These are phyloP conservation scores for Wallacemonas sp. DNA, from an alignment of 208 protist species.

Conservation along the genomic window DNA sequence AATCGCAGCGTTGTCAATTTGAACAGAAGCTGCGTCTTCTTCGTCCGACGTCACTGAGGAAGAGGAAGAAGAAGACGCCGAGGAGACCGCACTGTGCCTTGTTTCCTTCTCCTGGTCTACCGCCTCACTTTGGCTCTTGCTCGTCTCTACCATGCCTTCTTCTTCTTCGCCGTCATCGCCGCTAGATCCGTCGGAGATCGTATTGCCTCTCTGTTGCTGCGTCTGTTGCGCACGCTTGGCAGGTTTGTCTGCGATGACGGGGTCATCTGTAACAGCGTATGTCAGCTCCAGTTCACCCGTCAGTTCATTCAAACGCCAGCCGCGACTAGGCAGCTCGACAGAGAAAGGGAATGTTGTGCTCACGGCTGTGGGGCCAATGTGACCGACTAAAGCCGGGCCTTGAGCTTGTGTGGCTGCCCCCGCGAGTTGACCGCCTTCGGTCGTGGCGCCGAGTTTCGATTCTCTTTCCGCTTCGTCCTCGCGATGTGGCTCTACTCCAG, in stretches of 20 bases:
- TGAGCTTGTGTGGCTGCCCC: background rate
- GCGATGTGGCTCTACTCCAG: background rate
- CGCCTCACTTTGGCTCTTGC: too few relatives aligned
- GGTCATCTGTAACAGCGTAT: too few relatives aligned
- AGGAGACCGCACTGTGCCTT: too few relatives aligned
- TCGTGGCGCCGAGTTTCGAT: background rate
- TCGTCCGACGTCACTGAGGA: too few relatives aligned
- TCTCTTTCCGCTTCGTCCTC: background rate
- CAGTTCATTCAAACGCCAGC: slow-evolving; percentile 31
- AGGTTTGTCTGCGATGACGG: too few relatives aligned
- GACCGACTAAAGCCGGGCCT: background rate
- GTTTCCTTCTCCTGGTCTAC: too few relatives aligned
- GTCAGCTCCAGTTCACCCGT: slow-evolving; percentile 1
- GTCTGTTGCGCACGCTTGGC: too few relatives aligned
- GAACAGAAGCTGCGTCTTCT: too few relatives aligned
- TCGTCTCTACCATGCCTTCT: slow-evolving; percentile 11
- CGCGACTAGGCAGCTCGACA: slow-evolving; percentile 75
- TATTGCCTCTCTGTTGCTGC: background rate
- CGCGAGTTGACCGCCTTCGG: too few relatives aligned
- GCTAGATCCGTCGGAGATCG: background rate
- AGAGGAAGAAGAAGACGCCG: too few relatives aligned
- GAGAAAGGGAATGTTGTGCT: slow-evolving; percentile 56
- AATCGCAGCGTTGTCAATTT: slow-evolving; percentile 24
- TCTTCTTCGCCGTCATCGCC: slow-evolving; percentile 2
- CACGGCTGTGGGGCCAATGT: background rate